Percentiles rank a stretch among this genome's conserved stretches.
phyloP scores from a whole-genome alignment of 495 filamentous ascomycete species.

The Penicillium antarcticum region DNA sequence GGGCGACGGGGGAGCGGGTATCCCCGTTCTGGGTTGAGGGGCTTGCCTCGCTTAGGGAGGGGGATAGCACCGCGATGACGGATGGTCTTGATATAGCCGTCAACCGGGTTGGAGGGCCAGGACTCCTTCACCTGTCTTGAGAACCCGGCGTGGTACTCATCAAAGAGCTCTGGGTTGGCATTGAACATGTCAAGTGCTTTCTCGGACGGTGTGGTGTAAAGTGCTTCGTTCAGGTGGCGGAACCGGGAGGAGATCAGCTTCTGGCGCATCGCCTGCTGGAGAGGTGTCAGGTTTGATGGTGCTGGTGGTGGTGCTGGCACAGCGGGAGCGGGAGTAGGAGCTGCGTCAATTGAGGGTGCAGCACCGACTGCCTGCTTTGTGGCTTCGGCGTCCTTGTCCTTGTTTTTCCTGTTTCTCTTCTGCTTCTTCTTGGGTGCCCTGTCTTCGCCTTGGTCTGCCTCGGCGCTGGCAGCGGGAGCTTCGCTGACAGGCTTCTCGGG shows the following conservation, averaged over 20 bases:
- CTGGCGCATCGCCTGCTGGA: slow-evolving; percentile 88
- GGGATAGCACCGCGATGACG: slow-evolving; percentile 50
- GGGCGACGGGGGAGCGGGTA: slow-evolving; percentile 47
- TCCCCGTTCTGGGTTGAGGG: slow-evolving; percentile 28
- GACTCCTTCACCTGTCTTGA: slow-evolving; percentile 81
- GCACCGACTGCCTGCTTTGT: slow-evolving; percentile 13
- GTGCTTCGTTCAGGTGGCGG: slow-evolving; percentile 92
- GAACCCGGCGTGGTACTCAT: slow-evolving; percentile 93
- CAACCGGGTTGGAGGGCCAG: slow-evolving; percentile 95
- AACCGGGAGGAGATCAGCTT: slow-evolving; percentile 94
- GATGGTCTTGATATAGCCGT: slow-evolving; percentile 70
- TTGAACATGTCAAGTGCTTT: slow-evolving; percentile 76
- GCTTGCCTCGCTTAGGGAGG: slow-evolving; percentile 34
- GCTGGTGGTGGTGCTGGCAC: slow-evolving; percentile 31
- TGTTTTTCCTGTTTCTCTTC: slow-evolving; percentile 39
- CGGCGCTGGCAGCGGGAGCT: slow-evolving; percentile 19
- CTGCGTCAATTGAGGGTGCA: slow-evolving; percentile 15
- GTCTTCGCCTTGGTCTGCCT: slow-evolving; percentile 19
- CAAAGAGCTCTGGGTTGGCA: slow-evolving; percentile 81
- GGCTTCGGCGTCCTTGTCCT: slow-evolving; percentile 21
- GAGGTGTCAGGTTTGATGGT: slow-evolving; percentile 68
- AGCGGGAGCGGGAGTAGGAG: slow-evolving; percentile 24
- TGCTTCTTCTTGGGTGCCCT: slow-evolving; percentile 27
- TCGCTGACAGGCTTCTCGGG: slow-evolving; percentile 23
- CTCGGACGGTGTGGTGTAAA: slow-evolving; percentile 85